Percentiles rank a stretch among this genome's conserved stretches.
Evolutionary conservation across 495 filamentous ascomycete genomes (phyloP).

Genomic region (Cetradonia linearis): DNA sequence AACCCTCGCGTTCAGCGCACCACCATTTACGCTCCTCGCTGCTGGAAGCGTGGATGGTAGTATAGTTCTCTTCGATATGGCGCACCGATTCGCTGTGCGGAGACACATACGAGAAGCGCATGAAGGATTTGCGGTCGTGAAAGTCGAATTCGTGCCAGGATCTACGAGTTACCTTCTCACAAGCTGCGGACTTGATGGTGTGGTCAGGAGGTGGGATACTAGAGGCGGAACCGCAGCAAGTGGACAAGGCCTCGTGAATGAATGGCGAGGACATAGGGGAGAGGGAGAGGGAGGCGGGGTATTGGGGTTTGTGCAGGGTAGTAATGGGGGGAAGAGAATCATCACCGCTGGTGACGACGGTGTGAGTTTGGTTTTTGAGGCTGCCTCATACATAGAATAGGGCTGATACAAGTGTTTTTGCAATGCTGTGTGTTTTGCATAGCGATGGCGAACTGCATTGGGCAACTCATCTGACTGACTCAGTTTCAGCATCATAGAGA

Average conservation of each 20-base stretch:
- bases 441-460: slow-evolving; percentile 16
- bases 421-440: not conserved
- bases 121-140: slow-evolving; percentile 74
- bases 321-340: slow-evolving; percentile 52
- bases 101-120: slow-evolving; percentile 69
- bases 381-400: not conserved
- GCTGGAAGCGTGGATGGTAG: slow-evolving; percentile 83
- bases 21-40: slow-evolving; percentile 67
- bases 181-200: slow-evolving; percentile 76
- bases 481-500: too few species aligned
- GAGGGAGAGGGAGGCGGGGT: slow-evolving; percentile 79
- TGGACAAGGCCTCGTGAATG: slow-evolving; percentile 54
- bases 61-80: slow-evolving; percentile 78
- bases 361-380: slow-evolving; percentile 59
- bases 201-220: slow-evolving; percentile 77
- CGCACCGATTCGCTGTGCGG: slow-evolving; percentile 71
- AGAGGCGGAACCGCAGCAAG: slow-evolving; percentile 61
- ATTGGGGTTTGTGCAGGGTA: slow-evolving; percentile 74
- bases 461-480: too few species aligned
- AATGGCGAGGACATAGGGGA: slow-evolving; percentile 75
- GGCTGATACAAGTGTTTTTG: not conserved
- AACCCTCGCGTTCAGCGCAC: slow-evolving; percentile 70
- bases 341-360: slow-evolving; percentile 87
- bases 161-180: slow-evolving; percentile 44
- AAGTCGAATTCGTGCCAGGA: slow-evolving; percentile 62